Percentiles rank a stretch among this genome's conserved stretches.
These are phyloP conservation scores for Raffaelea albimanens DNA, from an alignment of 2,329 filamentous ascomycete genomes.

Conservation along the genomic window DNA sequence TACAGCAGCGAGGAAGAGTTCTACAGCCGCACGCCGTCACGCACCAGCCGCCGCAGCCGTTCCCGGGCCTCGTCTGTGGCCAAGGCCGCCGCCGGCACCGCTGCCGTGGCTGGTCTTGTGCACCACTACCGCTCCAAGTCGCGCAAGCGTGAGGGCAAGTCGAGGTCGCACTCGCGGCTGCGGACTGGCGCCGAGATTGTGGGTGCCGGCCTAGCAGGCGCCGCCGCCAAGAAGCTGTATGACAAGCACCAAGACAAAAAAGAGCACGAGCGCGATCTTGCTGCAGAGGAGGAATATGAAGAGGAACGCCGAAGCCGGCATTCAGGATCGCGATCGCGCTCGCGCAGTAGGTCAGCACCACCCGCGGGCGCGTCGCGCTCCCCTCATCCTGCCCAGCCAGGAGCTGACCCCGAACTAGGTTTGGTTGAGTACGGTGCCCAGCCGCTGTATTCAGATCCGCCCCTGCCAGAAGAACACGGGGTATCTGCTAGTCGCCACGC, in stretches of 20 bases:
- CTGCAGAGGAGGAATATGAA: constrained; percentile 19
- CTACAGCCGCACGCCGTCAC: constrained; percentile 24
- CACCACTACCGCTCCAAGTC: constrained; percentile 49
- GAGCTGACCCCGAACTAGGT: constrained; percentile 56
- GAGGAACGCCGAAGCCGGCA: constrained; percentile 24
- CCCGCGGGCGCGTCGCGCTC: constrained; percentile 22
- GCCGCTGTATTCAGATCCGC: constrained; percentile 39
- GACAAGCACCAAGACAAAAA: constrained; percentile 53
- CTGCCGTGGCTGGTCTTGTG: constrained; percentile 47
- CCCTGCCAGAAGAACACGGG: constrained; percentile 17
- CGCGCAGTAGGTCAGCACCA: constrained; percentile 17
- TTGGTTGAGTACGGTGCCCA: constrained; percentile 58
- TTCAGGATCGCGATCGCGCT: constrained; percentile 16
- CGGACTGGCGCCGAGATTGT: constrained; percentile 51
- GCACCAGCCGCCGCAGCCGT: constrained; percentile 12
- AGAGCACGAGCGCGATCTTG: constrained; percentile 25
- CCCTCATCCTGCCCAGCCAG: constrained; percentile 26
- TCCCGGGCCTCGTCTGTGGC: constrained; percentile 39
- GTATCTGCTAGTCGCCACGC: constrained; percentile 1
- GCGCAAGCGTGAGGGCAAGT: constrained; percentile 31
- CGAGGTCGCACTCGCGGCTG: constrained; percentile 34
- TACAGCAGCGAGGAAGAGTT: constrained; percentile 25
- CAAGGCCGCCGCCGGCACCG: constrained; percentile 49
- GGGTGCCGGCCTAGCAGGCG: constrained; percentile 49
- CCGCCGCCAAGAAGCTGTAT: constrained; percentile 51